Evolutionary conservation across 768 basidiomycete genomes (phyloP), one percentile per base, ranked within the genome.

Genomic region (Trametes gibbosa): DNA sequence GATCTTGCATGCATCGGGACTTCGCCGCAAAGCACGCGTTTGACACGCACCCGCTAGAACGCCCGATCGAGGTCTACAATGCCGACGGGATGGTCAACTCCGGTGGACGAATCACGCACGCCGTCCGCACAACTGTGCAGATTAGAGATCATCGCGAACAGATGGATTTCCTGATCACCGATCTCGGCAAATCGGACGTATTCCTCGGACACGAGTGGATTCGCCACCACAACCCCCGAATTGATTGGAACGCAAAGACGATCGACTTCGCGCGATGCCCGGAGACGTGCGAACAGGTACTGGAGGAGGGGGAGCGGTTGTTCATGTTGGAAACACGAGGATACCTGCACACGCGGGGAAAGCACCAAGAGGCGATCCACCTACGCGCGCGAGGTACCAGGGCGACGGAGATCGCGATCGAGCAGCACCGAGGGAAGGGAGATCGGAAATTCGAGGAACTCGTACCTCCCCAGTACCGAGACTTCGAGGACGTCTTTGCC

Each of bases 401-500:
- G 3, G 37, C 37, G 37, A 39, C 17, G 6, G 37, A 39, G 3
- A 13, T 39, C 10, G 37, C 37, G 6, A 39, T 39, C 10, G 37
- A 39, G 16, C 37, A 39, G 13, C 6, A 39, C 34, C 7, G 48
- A 53, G 23, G 24, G 58, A 25, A 56, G 63, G 8, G 54, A 1
- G 3, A 29, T 3, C 49, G 34, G 19, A 42, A 2, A 1, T 41
- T 48, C 27, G 21, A 58, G 24, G 43, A 50, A 34, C 19, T 35
- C 23, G 43, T 59, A 3, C 58, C 63, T n/a, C 51, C 54, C 13
- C 42, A 51, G 32, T 77, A 61, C 58, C 71, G 52, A 71, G 49
- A 50, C 19, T 40, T 74, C 63, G 50, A 51, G 57, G 52, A 65
- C 56, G 32, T 68, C 72, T 5, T 75, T 73, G 50, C 57, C 55